These are phyloP conservation scores for Sporothrix brasiliensis DNA, from an alignment of 2,329 filamentous ascomycete species.

Conservation along the genomic window DNA sequence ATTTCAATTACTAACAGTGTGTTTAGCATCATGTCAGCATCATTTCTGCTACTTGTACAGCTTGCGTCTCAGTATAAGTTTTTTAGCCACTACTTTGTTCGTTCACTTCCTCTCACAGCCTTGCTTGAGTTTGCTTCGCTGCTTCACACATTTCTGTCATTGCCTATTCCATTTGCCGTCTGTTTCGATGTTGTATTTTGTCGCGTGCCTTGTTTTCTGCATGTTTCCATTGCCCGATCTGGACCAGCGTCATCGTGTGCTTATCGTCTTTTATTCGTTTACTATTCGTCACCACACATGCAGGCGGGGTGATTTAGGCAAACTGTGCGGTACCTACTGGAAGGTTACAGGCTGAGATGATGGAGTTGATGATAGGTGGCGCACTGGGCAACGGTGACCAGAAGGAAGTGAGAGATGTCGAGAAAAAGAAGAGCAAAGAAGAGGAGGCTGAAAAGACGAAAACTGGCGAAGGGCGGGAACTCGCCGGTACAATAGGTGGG, in stretches of 20 bases:
- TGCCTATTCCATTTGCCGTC: neutral
- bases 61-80: neutral
- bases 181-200: neutral
- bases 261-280: neutral
- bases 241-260: neutral
- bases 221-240: neutral
- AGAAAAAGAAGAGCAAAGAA: neutral
- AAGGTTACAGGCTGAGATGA: neutral
- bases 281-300: neutral
- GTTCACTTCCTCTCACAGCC: neutral
- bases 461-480: too few relatives aligned
- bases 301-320: slow-evolving; percentile 11
- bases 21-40: too few relatives aligned
- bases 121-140: too few relatives aligned
- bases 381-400: neutral
- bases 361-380: neutral
- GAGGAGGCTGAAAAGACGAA: neutral
- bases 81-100: neutral
- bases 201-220: slow-evolving; percentile 10
- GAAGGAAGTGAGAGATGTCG: neutral
- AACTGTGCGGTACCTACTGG: neutral
- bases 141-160: neutral
- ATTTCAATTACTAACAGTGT: too few relatives aligned
- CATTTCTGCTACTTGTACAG: neutral
- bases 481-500: neutral